Percentiles rank a stretch among this genome's conserved stretches.
Evolutionary conservation across 768 basidiomycete species (phyloP).

Genomic region (Lentinula lateritia): DNA sequence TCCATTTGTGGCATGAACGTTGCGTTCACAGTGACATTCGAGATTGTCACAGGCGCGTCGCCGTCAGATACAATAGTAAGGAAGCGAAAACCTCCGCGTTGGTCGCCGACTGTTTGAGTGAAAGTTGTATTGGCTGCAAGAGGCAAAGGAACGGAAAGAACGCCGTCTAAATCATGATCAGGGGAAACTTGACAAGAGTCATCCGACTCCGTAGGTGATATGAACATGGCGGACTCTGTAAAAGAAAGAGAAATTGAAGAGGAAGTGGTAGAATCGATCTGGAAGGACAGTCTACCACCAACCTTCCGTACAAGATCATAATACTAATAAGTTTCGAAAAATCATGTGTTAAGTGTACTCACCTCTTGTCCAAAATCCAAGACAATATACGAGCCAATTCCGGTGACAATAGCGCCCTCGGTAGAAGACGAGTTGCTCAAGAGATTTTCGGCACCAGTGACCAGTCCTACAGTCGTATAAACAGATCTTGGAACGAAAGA

Average conservation of each 20-base stretch:
- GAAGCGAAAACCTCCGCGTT: conserved; percentile 50
- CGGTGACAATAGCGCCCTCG: conserved; percentile 20
- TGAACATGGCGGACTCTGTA: conserved; percentile 44
- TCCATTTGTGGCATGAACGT: conserved; percentile 50
- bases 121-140: conserved; percentile 19
- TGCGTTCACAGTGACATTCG: conserved; percentile 45
- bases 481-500: conserved; percentile 26
- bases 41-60: conserved; percentile 29
- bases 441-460: conserved; percentile 20
- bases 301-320: not conserved
- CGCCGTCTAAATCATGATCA: conserved; percentile 27
- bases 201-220: conserved; percentile 37
- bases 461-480: conserved; percentile 19
- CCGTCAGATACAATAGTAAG: conserved; percentile 40
- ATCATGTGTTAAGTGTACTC: conserved; percentile 25
- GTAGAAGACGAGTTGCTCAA: conserved; percentile 10
- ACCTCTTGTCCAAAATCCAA: conserved; percentile 36
- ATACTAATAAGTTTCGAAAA: conserved; percentile 18
- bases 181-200: conserved; percentile 24
- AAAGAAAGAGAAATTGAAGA: conserved; percentile 40
- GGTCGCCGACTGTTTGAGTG: conserved; percentile 29
- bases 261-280: conserved; percentile 9
- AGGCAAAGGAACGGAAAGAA: conserved; percentile 24
- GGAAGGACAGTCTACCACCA: conserved; percentile 8
- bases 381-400: conserved; percentile 28